phyloP scores from a whole-genome alignment of 352 stramenopile species.

The Achlya hypogyna region DNA sequence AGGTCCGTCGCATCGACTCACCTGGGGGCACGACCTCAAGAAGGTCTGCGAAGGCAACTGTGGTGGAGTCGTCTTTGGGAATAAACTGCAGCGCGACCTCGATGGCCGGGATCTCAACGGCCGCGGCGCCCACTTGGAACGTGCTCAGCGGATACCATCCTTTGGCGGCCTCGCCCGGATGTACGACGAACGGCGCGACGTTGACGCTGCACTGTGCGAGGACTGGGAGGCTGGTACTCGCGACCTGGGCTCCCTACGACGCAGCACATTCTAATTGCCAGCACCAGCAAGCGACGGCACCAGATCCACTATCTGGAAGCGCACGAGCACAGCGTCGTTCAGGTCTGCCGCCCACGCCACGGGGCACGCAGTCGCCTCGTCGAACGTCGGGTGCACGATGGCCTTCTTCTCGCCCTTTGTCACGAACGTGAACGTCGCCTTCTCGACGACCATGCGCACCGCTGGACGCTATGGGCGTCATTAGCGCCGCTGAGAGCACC shows the following conservation, averaged over 20 bases:
- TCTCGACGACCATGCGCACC: constrained; percentile 22
- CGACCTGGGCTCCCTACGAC: not conserved
- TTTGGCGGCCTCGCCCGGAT: constrained; percentile 30
- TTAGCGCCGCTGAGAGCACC: not conserved
- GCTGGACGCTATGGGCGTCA: constrained; percentile 17
- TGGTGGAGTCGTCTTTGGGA: constrained; percentile 15
- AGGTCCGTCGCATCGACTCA: too few species aligned
- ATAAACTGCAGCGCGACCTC: constrained; percentile 39
- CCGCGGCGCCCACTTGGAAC: not conserved
- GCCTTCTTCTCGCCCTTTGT: constrained; percentile 29
- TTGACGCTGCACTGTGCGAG: constrained; percentile 23
- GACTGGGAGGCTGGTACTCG: constrained; percentile 5
- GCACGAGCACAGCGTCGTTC: constrained; percentile 2
- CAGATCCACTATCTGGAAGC: constrained; percentile 37
- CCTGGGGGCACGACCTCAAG: too few species aligned
- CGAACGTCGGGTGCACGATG: constrained; percentile 29
- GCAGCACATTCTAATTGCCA: not conserved
- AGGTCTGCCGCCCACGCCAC: constrained; percentile 24
- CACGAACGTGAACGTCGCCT: constrained; percentile 16
- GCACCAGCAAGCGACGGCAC: not conserved
- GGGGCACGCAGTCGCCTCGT: constrained; percentile 21
- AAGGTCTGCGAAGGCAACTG: not conserved
- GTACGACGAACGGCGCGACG: constrained; percentile 27
- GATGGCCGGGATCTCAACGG: constrained; percentile 18
- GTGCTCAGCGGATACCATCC: constrained; percentile 23